Conservation (phyloP, 2,329 filamentous ascomycete species). For the Shiraia sp. region DNA sequence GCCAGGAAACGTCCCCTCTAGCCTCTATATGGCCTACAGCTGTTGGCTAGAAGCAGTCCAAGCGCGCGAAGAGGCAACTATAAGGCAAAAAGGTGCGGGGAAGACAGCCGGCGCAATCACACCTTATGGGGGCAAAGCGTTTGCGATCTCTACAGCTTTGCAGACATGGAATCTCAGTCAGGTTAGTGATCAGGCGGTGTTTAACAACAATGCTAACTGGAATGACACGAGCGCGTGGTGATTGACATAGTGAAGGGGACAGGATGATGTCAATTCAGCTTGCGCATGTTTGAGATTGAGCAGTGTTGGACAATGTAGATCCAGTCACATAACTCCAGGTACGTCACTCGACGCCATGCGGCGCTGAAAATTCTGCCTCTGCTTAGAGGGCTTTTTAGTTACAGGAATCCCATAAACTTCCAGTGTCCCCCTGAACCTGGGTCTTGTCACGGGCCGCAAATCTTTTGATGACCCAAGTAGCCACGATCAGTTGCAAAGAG, state of each 20-base stretch:
- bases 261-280: not conserved
- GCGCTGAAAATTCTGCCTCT: no score
- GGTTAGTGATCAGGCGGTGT: not conserved
- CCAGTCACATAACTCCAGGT: no score
- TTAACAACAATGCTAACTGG: not conserved
- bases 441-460: no score
- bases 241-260: not conserved
- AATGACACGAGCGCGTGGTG: not conserved
- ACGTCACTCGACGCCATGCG: no score
- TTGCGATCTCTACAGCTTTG: constrained; percentile 1
- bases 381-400: no score
- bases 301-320: no score
- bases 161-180: not conserved
- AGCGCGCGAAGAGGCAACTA: constrained; percentile 5
- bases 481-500: no score
- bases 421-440: no score
- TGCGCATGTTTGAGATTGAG: not conserved
- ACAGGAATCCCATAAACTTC: no score
- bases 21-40: constrained; percentile 2
- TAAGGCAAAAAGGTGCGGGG: constrained; percentile 3
- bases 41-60: constrained; percentile 3
- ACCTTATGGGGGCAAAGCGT: constrained; percentile 4
- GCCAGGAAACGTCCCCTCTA: constrained; percentile 5
- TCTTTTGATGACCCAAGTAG: no score
- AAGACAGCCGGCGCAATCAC: constrained; percentile 3